Conservation (phyloP, 352 stramenopile species). For the Peronospora belbahrii region DNA sequence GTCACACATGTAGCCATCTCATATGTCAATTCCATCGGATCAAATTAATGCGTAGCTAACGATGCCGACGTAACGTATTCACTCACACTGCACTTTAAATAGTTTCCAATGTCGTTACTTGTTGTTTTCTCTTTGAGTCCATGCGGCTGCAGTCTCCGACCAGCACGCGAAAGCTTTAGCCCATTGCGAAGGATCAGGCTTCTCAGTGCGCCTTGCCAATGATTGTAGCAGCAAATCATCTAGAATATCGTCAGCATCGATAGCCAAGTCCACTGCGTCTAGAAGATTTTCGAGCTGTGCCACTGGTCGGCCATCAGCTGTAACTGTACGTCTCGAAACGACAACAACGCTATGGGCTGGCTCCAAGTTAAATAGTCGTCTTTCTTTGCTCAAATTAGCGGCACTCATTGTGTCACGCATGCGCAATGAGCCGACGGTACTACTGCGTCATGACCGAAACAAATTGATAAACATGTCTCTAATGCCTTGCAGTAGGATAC, state of each 20-base stretch:
- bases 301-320: slow-evolving; percentile 24
- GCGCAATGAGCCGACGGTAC: slow-evolving; percentile 41
- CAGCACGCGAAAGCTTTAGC: too few relatives aligned
- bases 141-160: too few relatives aligned
- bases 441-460: slow-evolving; percentile 47
- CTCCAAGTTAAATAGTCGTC: slow-evolving; percentile 58
- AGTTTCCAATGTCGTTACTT: slow-evolving; percentile 10
- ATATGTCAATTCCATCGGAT: slow-evolving; percentile 13
- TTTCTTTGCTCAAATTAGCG: slow-evolving; percentile 56
- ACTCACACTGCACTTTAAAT: background rate
- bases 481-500: slow-evolving; percentile 50
- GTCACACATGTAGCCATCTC: slow-evolving; percentile 12
- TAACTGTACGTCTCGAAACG: slow-evolving; percentile 31
- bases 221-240: slow-evolving; percentile 31
- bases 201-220: too few relatives aligned
- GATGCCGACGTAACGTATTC: slow-evolving; percentile 9
- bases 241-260: slow-evolving; percentile 12
- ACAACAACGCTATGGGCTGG: slow-evolving; percentile 62
- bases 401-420: slow-evolving; percentile 47
- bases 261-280: slow-evolving; percentile 30
- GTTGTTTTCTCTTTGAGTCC: too few relatives aligned
- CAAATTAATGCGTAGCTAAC: slow-evolving; percentile 10
- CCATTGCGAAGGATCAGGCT: too few relatives aligned
- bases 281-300: slow-evolving; percentile 37
- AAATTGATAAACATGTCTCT: slow-evolving; percentile 45